Percentiles rank a stretch among this genome's conserved stretches.
Conservation (phyloP, 768 basidiomycete species). For the Xerocomus spinulosus region DNA sequence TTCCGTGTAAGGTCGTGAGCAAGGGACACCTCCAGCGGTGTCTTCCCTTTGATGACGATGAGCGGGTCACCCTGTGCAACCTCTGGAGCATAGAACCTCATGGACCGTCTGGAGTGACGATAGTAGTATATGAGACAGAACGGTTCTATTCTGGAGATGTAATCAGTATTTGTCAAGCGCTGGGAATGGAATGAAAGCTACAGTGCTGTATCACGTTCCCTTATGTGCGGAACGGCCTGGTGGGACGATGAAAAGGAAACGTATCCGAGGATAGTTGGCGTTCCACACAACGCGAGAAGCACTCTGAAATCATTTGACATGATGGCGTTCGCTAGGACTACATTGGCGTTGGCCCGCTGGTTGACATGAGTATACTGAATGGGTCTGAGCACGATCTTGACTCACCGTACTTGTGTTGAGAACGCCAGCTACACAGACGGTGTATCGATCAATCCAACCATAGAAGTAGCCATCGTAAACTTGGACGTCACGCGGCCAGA, state of each 20-base stretch:
- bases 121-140: constrained; percentile 45
- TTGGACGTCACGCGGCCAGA: constrained; percentile 57
- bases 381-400: neutral
- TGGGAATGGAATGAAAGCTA: constrained; percentile 4
- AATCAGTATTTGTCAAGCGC: constrained; percentile 8
- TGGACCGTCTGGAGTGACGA: constrained; percentile 47
- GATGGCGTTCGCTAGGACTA: constrained; percentile 6
- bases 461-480: constrained; percentile 48
- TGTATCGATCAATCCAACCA: constrained; percentile 49
- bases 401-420: constrained; percentile 35
- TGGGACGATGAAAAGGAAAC: constrained; percentile 18
- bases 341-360: constrained; percentile 16
- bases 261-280: constrained; percentile 30
- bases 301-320: constrained; percentile 17
- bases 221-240: constrained; percentile 26
- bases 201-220: constrained; percentile 27
- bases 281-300: constrained; percentile 14
- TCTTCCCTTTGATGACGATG: constrained; percentile 12
- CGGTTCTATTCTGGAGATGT: constrained; percentile 10
- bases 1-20: constrained; percentile 37
- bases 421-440: constrained; percentile 50
- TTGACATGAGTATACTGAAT: constrained; percentile 1
- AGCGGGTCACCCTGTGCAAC: constrained; percentile 25
- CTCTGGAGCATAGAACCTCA: constrained; percentile 63
- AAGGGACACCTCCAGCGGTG: constrained; percentile 29